These are phyloP conservation scores for Adansonia gregorii DNA, from an alignment of 441 rosid species.

Conservation along the genomic window DNA sequence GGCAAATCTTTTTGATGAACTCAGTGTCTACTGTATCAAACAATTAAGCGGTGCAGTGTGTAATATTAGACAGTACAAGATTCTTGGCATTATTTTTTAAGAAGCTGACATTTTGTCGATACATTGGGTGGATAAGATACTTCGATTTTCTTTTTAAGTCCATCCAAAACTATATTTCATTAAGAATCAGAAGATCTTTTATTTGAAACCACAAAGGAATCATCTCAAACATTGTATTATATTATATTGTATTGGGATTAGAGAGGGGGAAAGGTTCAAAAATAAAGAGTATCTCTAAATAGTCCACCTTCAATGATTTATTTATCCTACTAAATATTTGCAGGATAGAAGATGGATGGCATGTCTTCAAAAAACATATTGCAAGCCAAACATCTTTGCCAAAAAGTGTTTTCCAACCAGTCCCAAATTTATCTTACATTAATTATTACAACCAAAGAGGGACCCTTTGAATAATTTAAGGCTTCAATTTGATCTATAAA, in stretches of 20 bases:
- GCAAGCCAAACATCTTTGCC: background rate
- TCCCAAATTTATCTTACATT: background rate
- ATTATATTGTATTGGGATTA: background rate
- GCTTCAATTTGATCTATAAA: background rate
- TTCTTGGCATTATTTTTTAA: background rate
- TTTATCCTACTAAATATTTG: background rate
- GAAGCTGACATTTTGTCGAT: background rate
- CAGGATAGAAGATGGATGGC: slow-evolving; percentile 16
- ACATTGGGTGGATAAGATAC: background rate
- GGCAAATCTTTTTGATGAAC: background rate
- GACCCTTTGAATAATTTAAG: background rate
- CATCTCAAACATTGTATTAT: background rate
- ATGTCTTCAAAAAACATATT: background rate
- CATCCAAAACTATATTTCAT: background rate
- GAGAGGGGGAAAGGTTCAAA: background rate
- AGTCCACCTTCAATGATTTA: background rate
- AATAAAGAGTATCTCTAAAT: background rate
- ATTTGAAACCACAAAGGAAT: background rate
- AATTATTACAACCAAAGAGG: background rate
- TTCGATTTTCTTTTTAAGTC: background rate
- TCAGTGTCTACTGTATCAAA: background rate
- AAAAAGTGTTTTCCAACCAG: slow-evolving; percentile 10
- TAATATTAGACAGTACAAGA: background rate
- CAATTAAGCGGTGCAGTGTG: background rate
- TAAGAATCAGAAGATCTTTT: background rate